Evolutionary conservation across 2,329 filamentous ascomycete species (phyloP).

Genomic region (Penicillium sp.): DNA sequence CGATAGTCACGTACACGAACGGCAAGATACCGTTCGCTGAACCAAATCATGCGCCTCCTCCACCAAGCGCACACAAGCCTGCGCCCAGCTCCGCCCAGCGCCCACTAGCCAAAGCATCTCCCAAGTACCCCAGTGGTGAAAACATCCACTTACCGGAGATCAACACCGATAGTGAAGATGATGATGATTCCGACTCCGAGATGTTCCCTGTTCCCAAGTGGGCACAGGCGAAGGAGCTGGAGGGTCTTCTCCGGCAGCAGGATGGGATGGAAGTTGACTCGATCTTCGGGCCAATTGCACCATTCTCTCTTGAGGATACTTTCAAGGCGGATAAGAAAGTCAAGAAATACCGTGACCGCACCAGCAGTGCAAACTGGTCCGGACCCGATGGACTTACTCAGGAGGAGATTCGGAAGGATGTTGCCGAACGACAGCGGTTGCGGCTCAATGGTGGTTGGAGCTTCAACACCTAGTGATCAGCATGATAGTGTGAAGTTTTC

Average conservation of each 20-base stretch:
- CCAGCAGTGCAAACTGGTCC: slow-evolving; percentile 93
- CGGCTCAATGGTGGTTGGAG: slow-evolving; percentile 83
- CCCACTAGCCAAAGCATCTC: slow-evolving; percentile 62
- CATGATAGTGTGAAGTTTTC: background rate
- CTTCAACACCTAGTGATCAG: slow-evolving; percentile 44
- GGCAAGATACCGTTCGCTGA: slow-evolving; percentile 88
- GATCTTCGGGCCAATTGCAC: slow-evolving; percentile 85
- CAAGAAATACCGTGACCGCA: slow-evolving; percentile 85
- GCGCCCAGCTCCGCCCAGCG: slow-evolving; percentile 51
- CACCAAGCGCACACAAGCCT: slow-evolving; percentile 59
- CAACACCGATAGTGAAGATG: slow-evolving; percentile 88
- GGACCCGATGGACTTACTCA: slow-evolving; percentile 78
- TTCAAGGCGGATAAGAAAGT: slow-evolving; percentile 88
- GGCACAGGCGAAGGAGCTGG: slow-evolving; percentile 84
- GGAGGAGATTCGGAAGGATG: slow-evolving; percentile 79
- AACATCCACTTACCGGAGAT: slow-evolving; percentile 92
- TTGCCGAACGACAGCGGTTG: slow-evolving; percentile 75
- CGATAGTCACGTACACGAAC: slow-evolving; percentile 83
- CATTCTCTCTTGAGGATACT: slow-evolving; percentile 93
- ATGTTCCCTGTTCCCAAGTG: slow-evolving; percentile 71
- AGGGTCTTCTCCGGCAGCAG: slow-evolving; percentile 72
- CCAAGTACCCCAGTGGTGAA: slow-evolving; percentile 84
- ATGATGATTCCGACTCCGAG: slow-evolving; percentile 62
- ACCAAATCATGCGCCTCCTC: slow-evolving; percentile 55
- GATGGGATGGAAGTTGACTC: slow-evolving; percentile 74